Conservation (phyloP, 495 filamentous ascomycete genomes). For the Massariosphaeria phaeospora region DNA sequence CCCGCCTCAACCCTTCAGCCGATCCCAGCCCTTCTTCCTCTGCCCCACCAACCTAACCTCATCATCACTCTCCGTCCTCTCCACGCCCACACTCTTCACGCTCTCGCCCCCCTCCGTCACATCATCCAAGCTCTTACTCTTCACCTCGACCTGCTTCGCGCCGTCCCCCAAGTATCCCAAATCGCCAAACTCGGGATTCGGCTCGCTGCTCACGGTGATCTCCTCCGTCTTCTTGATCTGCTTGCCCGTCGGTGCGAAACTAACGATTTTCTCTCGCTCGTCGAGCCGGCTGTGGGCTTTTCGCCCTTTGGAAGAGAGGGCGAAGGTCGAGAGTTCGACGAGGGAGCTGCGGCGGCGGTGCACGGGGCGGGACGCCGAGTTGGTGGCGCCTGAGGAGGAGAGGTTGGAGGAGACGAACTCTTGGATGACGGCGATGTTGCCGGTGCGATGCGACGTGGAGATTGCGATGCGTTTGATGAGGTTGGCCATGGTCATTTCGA, state of each 20-base stretch:
- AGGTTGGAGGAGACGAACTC: conserved; percentile 16
- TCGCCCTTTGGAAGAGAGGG: background rate
- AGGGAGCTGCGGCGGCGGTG: conserved; percentile 6
- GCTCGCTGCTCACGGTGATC: conserved; percentile 10
- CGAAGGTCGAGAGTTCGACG: conserved; percentile 12
- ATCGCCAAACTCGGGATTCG: conserved; percentile 1
- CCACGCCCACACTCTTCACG: conserved; percentile 7
- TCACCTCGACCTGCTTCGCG: background rate
- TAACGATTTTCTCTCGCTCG: background rate
- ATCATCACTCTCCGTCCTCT: conserved; percentile 18
- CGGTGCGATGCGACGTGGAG: conserved; percentile 11
- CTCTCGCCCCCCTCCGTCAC: conserved; percentile 22
- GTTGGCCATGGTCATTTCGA: conserved; percentile 27
- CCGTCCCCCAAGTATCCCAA: background rate
- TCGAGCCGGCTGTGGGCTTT: background rate
- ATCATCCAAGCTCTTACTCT: conserved; percentile 23
- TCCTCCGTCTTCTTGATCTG: conserved; percentile 26
- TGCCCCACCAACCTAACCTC: conserved; percentile 7
- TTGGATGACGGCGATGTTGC: conserved; percentile 12
- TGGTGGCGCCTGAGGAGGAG: conserved; percentile 4
- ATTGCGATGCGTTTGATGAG: conserved; percentile 26
- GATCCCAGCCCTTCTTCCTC: conserved; percentile 4
- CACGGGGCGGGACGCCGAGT: background rate
- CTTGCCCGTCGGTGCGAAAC: conserved; percentile 12
- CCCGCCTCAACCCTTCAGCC: background rate